Percentiles rank a stretch among this genome's conserved stretches.
phyloP scores from a whole-genome alignment of 805 yeast genomes.

The Martiniozyma abietophila region DNA sequence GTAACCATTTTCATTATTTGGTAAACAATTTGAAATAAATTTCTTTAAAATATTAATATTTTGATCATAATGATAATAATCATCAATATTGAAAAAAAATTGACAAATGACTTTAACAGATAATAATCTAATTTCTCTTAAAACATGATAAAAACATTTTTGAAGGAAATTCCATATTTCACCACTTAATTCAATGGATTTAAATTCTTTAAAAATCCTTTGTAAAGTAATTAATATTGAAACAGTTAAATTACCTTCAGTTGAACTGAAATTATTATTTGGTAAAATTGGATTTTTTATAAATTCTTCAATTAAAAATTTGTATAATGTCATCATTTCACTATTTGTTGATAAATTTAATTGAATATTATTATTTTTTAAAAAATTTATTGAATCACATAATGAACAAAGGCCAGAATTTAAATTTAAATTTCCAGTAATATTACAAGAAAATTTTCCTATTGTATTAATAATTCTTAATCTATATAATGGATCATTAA shows the following conservation, averaged over 20 bases:
- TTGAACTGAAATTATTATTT: constrained; percentile 14
- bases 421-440: constrained; percentile 29
- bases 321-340: constrained; percentile 19
- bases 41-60: constrained; percentile 38
- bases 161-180: constrained; percentile 34
- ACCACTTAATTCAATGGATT: constrained; percentile 33
- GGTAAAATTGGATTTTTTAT: too few relatives aligned
- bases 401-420: constrained; percentile 25
- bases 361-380: constrained; percentile 11
- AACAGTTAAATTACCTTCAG: constrained; percentile 26
- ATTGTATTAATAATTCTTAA: constrained; percentile 28
- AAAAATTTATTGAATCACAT: constrained; percentile 26
- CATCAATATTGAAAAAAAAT: constrained; percentile 34
- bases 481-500: constrained; percentile 5
- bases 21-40: constrained; percentile 33
- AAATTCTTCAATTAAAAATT: constrained; percentile 16
- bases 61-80: constrained; percentile 31
- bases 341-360: constrained; percentile 11
- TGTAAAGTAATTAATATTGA: constrained; percentile 37
- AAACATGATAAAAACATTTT: constrained; percentile 30
- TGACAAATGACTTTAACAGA: constrained; percentile 44
- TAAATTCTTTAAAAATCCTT: constrained; percentile 43
- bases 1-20: constrained; percentile 19
- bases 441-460: constrained; percentile 35
- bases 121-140: constrained; percentile 48